Evolutionary conservation across 176 grass and related monocot genomes (phyloP), one percentile per base, ranked within the genome.

Genomic region (Miscanthus lutarioriparius): DNA sequence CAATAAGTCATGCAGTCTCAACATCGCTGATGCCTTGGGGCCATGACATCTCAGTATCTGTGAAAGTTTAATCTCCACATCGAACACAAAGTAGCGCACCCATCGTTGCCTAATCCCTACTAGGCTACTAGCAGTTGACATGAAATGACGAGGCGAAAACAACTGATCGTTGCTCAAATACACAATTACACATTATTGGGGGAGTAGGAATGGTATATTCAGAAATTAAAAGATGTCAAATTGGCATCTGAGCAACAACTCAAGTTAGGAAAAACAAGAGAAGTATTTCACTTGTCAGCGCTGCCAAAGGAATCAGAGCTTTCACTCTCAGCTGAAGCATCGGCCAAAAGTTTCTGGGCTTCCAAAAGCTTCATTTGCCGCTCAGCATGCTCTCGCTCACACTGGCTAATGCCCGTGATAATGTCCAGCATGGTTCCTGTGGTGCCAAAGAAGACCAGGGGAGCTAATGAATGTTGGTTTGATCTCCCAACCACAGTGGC

Each of bases 371-470:
- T 98, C 89, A 89, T 83, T 84, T 98, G 93, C 69, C 86, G 77
- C 86, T 95, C 91, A 1, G 89, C 91, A 79, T 98, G 96, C 72
- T 98, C 93, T 86, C 93, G 66, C 77, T 95, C 93, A 3, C 96
- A 98, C 39, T 95, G 91, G 81, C 81, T 95, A 89, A 98, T 95
- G 67, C 96, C 96, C 81, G 89, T 93, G 58, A 98, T 91, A 71
- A 98, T 95, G 81, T 98, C 96, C 67, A 95, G 89, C 96, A 98
- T 98, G n/a, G 93, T 98, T 78, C 96, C 96, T 16, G 96, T 98
- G 1, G 93, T 95, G 39, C 91, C 96, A 22, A 94, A 98, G 59
- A 95, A 98, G 27, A 98, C 93, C 53, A 98, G 77, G 1, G 96
- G 96, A 15, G 80, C 93, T 15, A 98, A 83, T n/a, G n/a, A n/a